Evolutionary conservation across 2,329 filamentous ascomycete genomes (phyloP).

Genomic region (Furcasterigmium sp.): DNA sequence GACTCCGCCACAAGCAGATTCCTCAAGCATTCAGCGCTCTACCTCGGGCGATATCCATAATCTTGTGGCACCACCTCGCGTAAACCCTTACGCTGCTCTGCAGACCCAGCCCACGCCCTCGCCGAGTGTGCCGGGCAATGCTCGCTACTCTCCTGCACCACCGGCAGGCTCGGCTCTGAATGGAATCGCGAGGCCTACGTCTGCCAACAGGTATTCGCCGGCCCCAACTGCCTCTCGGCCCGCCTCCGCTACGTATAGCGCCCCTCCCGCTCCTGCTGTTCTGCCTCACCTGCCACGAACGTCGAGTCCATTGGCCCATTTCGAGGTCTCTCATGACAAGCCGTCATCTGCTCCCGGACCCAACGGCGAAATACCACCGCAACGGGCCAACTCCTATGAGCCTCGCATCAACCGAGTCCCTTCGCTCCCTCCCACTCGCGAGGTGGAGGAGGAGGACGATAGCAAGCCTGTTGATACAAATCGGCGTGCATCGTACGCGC

Average conservation of each 20-base stretch:
- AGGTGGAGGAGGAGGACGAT: slow-evolving; percentile 55
- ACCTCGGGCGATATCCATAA: slow-evolving; percentile 21
- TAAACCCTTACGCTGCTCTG: slow-evolving; percentile 48
- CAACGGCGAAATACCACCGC: slow-evolving; percentile 34
- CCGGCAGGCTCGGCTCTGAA: slow-evolving; percentile 32
- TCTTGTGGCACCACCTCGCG: slow-evolving; percentile 48
- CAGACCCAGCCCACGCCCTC: slow-evolving; percentile 26
- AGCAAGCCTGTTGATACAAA: neutral
- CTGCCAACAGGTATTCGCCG: slow-evolving; percentile 48
- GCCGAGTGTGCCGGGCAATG: slow-evolving; percentile 28
- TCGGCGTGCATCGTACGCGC: neutral
- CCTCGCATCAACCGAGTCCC: slow-evolving; percentile 47
- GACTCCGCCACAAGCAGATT: slow-evolving; percentile 3
- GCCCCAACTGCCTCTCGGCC: slow-evolving; percentile 35
- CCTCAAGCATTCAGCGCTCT: slow-evolving; percentile 6
- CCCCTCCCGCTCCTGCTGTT: slow-evolving; percentile 35
- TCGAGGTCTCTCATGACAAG: slow-evolving; percentile 45
- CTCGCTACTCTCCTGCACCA: slow-evolving; percentile 60
- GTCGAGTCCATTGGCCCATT: slow-evolving; percentile 61
- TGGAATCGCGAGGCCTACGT: slow-evolving; percentile 29
- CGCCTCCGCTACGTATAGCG: slow-evolving; percentile 33
- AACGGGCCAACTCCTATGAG: slow-evolving; percentile 49
- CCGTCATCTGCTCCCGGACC: slow-evolving; percentile 19
- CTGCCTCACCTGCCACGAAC: slow-evolving; percentile 58
- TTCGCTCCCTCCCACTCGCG: slow-evolving; percentile 55